A percentile compares a stretch with the other conserved stretches of the same genome.
phyloP scores from a whole-genome alignment of 139 green algal species.

The Trebouxia sp. region DNA sequence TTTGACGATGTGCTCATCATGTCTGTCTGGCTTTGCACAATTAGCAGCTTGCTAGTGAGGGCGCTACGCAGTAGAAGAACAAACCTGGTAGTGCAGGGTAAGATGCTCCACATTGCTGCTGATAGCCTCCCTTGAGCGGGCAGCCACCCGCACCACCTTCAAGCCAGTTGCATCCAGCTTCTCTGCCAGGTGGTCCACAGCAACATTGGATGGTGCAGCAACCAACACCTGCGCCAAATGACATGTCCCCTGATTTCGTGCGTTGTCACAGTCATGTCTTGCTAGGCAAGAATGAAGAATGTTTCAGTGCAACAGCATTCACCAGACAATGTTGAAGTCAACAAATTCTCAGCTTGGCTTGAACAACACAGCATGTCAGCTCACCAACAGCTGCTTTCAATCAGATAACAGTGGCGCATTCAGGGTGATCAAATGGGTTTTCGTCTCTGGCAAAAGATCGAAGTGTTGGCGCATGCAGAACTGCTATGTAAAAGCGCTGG shows the following conservation, averaged over 20 bases:
- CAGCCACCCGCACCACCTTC: conserved; percentile 92
- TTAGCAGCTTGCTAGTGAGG: no score
- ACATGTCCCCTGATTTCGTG: neutral
- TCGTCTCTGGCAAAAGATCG: no score
- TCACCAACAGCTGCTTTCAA: no score
- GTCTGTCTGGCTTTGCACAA: no score
- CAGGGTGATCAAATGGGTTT: no score
- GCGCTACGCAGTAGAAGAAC: neutral
- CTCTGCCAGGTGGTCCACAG: conserved; percentile 96
- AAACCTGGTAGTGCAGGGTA: conserved; percentile 94
- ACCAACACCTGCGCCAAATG: conserved; percentile 80
- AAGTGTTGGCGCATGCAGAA: no score
- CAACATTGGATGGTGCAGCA: conserved; percentile 94
- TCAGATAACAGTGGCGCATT: no score
- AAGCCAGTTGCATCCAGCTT: conserved; percentile 90
- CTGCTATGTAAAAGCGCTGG: no score
- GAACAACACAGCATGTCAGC: no score
- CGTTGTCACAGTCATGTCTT: neutral
- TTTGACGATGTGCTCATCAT: no score
- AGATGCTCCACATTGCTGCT: conserved; percentile 88
- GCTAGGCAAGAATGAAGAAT: neutral
- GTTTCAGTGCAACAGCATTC: neutral
- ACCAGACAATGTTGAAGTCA: neutral
- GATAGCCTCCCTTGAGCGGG: conserved; percentile 87
- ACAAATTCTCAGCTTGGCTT: no score